A percentile compares a stretch with the other conserved stretches of the same genome.
Evolutionary conservation across 352 stramenopile genomes (phyloP).

Genomic region (Pythium oligandrum): DNA sequence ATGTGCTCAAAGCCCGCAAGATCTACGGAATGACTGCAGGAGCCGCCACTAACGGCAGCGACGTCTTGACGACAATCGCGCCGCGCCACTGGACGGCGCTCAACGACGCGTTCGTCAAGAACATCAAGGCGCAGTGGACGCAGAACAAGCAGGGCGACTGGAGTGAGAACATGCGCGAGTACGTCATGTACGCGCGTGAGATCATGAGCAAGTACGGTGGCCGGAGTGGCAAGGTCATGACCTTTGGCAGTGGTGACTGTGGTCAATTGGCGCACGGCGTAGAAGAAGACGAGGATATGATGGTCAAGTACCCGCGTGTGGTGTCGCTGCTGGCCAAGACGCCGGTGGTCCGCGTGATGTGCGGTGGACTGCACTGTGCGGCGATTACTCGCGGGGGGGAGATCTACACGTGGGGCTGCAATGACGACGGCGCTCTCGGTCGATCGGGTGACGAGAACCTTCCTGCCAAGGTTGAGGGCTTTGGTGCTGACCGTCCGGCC

Average conservation of each 20-base stretch:
- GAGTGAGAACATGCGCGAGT: conserved; percentile 78
- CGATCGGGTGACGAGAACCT: conserved; percentile 75
- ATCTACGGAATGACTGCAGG: conserved; percentile 18
- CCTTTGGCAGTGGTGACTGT: conserved; percentile 91
- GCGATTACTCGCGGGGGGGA: conserved; percentile 80
- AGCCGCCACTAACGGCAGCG: conserved; percentile 5
- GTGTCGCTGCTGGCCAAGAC: conserved; percentile 37
- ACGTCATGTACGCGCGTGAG: conserved; percentile 63
- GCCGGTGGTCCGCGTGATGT: conserved; percentile 67
- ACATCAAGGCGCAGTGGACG: conserved; percentile 52
- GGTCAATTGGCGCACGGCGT: conserved; percentile 90
- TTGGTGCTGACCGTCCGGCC: conserved; percentile 37
- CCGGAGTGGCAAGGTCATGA: conserved; percentile 46
- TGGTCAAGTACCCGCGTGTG: conserved; percentile 64
- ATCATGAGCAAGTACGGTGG: conserved; percentile 53
- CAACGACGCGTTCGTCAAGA: conserved; percentile 64
- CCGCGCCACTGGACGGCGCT: conserved; percentile 49
- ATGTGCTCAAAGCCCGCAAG: conserved; percentile 46
- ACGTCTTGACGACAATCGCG: conserved; percentile 13
- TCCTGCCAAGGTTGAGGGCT: conserved; percentile 51
- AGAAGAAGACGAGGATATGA: conserved; percentile 73
- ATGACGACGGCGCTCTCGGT: conserved; percentile 89
- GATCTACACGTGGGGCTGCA: conserved; percentile 95
- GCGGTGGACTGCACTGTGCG: conserved; percentile 90
- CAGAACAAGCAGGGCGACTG: conserved; percentile 65